A percentile compares a stretch with the other conserved stretches of the same genome.
These are phyloP conservation scores for Clausena lansium DNA, from an alignment of 345 rosid genomes.

Conservation along the genomic window DNA sequence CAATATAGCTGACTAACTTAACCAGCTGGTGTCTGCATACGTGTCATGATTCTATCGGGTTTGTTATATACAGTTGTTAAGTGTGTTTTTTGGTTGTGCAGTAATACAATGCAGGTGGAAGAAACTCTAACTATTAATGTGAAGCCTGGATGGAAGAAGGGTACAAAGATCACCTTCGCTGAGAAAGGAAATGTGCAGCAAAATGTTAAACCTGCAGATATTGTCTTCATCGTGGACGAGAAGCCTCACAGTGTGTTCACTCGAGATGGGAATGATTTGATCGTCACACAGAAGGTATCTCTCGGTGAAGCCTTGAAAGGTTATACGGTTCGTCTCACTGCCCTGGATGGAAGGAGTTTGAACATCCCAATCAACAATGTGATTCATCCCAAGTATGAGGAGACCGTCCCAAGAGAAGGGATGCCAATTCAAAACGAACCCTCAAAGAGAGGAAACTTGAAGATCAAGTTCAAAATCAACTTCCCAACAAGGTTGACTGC, in stretches of 20 bases:
- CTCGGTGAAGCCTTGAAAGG: conserved; percentile 62
- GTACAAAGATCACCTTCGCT: conserved; percentile 54
- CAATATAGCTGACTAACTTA: too few relatives aligned
- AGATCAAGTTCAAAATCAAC: conserved; percentile 56
- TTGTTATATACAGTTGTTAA: too few relatives aligned
- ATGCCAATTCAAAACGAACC: conserved; percentile 68
- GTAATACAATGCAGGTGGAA: conserved; percentile 34
- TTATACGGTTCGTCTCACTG: conserved; percentile 43
- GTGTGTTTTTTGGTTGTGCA: conserved; percentile 15
- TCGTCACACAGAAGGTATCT: conserved; percentile 40
- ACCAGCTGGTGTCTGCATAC: too few relatives aligned
- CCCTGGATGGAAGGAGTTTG: conserved; percentile 56
- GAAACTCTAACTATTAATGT: conserved; percentile 45
- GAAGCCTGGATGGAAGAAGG: conserved; percentile 59
- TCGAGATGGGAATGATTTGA: conserved; percentile 60
- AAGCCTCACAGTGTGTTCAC: conserved; percentile 55
- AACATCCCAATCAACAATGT: conserved; percentile 40
- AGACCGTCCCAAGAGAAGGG: conserved; percentile 49
- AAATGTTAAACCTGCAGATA: conserved; percentile 42
- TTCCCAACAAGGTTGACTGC: conserved; percentile 51
- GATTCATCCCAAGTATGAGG: conserved; percentile 52
- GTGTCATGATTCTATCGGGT: too few relatives aligned
- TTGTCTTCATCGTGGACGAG: conserved; percentile 54
- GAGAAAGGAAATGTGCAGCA: conserved; percentile 51
- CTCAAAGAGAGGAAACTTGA: conserved; percentile 49